Conservation (phyloP, 495 filamentous ascomycete genomes). For the Hypoxylon rickii region DNA sequence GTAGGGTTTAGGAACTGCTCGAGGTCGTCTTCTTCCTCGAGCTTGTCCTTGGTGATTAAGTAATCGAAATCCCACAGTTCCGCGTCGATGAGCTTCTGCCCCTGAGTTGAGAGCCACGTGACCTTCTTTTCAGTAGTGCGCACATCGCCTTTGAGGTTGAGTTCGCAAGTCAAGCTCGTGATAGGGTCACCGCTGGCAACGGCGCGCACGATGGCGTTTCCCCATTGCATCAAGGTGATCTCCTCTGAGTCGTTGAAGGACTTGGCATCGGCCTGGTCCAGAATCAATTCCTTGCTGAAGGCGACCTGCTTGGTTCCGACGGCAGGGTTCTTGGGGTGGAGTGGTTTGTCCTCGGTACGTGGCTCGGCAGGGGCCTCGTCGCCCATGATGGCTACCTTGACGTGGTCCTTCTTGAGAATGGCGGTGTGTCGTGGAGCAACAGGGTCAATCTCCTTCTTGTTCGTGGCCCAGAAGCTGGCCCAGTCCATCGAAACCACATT, state of each 20-base stretch:
- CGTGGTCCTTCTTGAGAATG: conserved; percentile 66
- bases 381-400: conserved; percentile 70
- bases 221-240: conserved; percentile 95
- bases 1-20: conserved; percentile 78
- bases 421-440: conserved; percentile 84
- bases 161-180: conserved; percentile 71
- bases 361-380: conserved; percentile 63
- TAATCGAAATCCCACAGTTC: conserved; percentile 92
- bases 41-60: conserved; percentile 88
- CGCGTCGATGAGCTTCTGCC: conserved; percentile 75
- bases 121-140: conserved; percentile 95
- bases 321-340: conserved; percentile 84
- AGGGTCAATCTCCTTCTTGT: conserved; percentile 95
- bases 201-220: conserved; percentile 79
- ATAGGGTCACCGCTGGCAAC: conserved; percentile 61
- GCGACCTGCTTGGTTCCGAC: conserved; percentile 84
- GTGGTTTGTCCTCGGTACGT: conserved; percentile 73
- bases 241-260: conserved; percentile 84
- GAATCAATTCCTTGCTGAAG: conserved; percentile 69
- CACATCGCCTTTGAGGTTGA: conserved; percentile 86
- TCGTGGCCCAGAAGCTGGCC: conserved; percentile 89
- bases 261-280: conserved; percentile 87
- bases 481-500: conserved; percentile 92
- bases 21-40: conserved; percentile 78
- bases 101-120: conserved; percentile 80